Percentiles rank a stretch among this genome's conserved stretches.
Evolutionary conservation across 257 asterid species (phyloP).

Genomic region (Nyctanthes arbortristis): DNA sequence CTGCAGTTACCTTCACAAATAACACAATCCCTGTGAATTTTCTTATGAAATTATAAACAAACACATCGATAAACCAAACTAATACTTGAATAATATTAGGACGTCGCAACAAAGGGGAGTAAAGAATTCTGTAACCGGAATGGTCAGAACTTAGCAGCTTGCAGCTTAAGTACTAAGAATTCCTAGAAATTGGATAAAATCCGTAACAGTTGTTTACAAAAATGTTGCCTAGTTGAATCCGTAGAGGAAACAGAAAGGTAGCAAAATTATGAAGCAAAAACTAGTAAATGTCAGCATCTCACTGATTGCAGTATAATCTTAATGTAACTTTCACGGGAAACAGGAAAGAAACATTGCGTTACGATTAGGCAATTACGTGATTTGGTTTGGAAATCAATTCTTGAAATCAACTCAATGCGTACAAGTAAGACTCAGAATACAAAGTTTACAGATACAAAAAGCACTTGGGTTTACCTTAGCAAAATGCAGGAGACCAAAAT

Average conservation of each 20-base stretch:
- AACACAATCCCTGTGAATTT: slow-evolving; percentile 10
- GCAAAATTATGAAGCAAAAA: not conserved
- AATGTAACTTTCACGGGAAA: not conserved
- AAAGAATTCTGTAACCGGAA: not conserved
- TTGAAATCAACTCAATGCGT: not conserved
- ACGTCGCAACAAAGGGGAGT: not conserved
- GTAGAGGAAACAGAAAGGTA: not conserved
- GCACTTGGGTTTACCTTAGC: not conserved
- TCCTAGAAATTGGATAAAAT: not conserved
- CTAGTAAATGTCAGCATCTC: not conserved
- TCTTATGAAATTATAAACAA: not conserved
- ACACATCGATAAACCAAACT: not conserved
- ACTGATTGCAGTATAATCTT: not conserved
- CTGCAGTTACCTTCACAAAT: slow-evolving; percentile 37
- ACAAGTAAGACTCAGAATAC: not conserved
- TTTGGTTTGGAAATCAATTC: not conserved
- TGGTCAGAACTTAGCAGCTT: not conserved
- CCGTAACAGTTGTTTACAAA: not conserved
- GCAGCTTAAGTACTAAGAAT: not conserved
- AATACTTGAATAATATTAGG: not conserved
- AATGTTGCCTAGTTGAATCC: not conserved
- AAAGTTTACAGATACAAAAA: not conserved
- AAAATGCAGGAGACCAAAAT: not conserved
- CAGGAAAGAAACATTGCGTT: not conserved
- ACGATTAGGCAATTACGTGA: not conserved